A percentile compares a stretch with the other conserved stretches of the same genome.
These are phyloP conservation scores for Colletotrichum camelliae DNA, from an alignment of 2,329 filamentous ascomycete species.

Conservation along the genomic window DNA sequence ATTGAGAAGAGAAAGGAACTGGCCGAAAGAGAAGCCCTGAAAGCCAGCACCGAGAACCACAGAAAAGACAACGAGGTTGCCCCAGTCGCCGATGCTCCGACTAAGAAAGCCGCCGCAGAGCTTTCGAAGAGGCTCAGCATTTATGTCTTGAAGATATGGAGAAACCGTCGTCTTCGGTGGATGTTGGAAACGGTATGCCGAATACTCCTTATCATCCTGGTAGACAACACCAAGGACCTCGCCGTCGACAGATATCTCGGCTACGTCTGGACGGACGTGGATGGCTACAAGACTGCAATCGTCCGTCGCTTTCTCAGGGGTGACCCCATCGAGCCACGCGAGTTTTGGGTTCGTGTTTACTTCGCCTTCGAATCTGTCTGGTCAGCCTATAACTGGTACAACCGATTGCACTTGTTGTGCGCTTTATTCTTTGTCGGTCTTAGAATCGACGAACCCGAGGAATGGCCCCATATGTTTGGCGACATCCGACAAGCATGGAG, in stretches of 20 bases:
- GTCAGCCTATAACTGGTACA: conserved; percentile 18
- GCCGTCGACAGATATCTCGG: background rate
- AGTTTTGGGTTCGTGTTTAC: background rate
- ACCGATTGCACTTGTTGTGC: background rate
- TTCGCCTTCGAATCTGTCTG: conserved; percentile 8
- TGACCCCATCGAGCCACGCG: background rate
- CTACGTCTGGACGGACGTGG: background rate
- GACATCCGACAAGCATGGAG: conserved; percentile 21
- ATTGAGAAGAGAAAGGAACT: background rate
- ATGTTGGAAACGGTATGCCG: background rate
- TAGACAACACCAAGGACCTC: background rate
- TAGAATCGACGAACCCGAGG: conserved; percentile 18
- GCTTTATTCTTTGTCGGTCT: conserved; percentile 9
- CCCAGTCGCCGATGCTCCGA: background rate
- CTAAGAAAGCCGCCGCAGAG: background rate
- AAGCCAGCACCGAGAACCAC: background rate
- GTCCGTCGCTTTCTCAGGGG: conserved; percentile 4
- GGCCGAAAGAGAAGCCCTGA: background rate
- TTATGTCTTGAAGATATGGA: background rate
- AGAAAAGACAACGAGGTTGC: background rate
- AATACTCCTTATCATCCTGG: background rate
- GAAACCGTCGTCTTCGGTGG: background rate
- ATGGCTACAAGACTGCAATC: background rate
- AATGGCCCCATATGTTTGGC: conserved; percentile 26
- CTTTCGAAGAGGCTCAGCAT: background rate